These are phyloP conservation scores for Corinectria fuckeliana DNA, from an alignment of 2,329 filamentous ascomycete genomes.

Conservation along the genomic window DNA sequence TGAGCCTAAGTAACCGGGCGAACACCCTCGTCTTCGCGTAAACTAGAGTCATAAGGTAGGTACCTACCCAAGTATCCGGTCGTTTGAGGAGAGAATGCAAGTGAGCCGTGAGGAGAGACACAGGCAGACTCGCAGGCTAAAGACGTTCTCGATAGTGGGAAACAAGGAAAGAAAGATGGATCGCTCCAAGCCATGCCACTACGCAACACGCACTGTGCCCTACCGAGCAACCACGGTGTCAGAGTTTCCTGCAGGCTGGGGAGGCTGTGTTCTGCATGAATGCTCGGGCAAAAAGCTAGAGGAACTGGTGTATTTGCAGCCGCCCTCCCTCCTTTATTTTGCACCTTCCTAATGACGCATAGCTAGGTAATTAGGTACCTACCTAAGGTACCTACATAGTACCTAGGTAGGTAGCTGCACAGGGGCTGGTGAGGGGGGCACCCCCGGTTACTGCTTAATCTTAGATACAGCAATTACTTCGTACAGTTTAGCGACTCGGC, in stretches of 20 bases:
- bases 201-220: conserved; percentile 8
- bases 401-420: no score
- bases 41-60: no score
- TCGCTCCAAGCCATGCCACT: background rate
- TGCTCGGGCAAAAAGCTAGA: no score
- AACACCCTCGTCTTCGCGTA: no score
- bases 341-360: background rate
- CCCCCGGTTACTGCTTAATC: background rate
- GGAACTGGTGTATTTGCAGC: no score
- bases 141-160: background rate
- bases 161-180: background rate
- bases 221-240: background rate
- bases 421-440: background rate
- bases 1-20: no score
- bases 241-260: background rate
- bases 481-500: background rate
- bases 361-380: no score
- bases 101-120: background rate
- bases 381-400: no score
- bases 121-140: background rate
- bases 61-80: no score
- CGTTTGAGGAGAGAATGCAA: no score
- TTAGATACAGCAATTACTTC: no score
- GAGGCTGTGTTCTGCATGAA: no score
- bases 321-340: background rate